phyloP scores from a whole-genome alignment of 2,329 filamentous ascomycete species.

The Apiospora marii region DNA sequence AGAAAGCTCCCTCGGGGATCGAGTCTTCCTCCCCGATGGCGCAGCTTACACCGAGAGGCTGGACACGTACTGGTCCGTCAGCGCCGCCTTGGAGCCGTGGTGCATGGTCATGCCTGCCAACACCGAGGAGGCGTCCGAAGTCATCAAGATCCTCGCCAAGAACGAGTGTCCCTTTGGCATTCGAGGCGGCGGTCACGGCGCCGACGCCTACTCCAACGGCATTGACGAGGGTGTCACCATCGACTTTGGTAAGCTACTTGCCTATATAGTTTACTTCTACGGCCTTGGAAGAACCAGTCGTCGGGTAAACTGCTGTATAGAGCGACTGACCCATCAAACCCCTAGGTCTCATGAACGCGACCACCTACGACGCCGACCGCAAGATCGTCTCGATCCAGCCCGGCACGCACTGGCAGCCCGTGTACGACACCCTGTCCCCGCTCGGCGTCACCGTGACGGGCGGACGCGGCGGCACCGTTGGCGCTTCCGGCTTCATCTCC shows the following conservation, averaged over 20 bases:
- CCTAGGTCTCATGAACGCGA: constrained; percentile 38
- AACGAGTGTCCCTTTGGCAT: constrained; percentile 48
- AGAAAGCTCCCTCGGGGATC: background rate
- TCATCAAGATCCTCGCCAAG: constrained; percentile 43
- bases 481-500: constrained; percentile 38
- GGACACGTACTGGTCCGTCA: constrained; percentile 47
- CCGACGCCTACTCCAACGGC: constrained; percentile 35
- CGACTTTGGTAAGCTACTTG: constrained; percentile 35
- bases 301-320: too few species aligned
- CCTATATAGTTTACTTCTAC: background rate
- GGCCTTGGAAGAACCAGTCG: too few species aligned
- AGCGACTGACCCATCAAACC: background rate
- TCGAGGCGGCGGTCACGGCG: constrained; percentile 41
- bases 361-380: constrained; percentile 40
- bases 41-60: constrained; percentile 34
- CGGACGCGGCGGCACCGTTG: constrained; percentile 36
- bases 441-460: constrained; percentile 33
- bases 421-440: constrained; percentile 32
- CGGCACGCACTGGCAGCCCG: constrained; percentile 35
- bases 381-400: constrained; percentile 42
- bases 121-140: constrained; percentile 46
- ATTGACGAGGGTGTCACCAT: constrained; percentile 32
- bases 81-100: constrained; percentile 45
- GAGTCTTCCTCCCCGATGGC: constrained; percentile 19
- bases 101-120: constrained; percentile 46